Base-by-base conservation (phyloP, 257 asterid species). In the Solanum virginianum region DNA sequence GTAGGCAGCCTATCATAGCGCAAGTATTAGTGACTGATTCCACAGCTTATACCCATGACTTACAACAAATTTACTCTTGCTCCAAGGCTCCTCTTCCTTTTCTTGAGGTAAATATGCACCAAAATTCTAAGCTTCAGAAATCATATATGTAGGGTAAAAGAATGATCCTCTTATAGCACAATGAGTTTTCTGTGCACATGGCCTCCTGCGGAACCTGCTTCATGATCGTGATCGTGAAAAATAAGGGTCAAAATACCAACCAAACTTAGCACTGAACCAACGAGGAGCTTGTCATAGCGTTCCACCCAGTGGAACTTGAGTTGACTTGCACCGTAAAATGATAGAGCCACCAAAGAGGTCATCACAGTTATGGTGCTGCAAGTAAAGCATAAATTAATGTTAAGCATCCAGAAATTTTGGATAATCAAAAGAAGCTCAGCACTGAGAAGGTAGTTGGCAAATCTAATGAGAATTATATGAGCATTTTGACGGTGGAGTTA, bases 241-340 rank as follows among this genome's bases (percentile, higher is more conserved):
- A 97, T 68, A 68, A 97, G 98, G 83, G 98, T 97, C 92, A 97
- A 86, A 83, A 97, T 83, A 77, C 99, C 98, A 6, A 95, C 99
- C 60, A 95, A 84, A 89, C 98, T 94, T 20, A 95, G 91, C 55
- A 97, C 98, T 6, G 98, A 94, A 71, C 98, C 99, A 13, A 95
- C 98, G 22, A 95, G 98, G 88, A 97, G 97, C 91, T 95, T 95
- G 92, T 97, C 99, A 2, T 97, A 94, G 63, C 95, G 97, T 87
- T 96, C 98, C 84, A 94, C 97, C 98, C 97, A 96, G 85, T 95
- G 98, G 88, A 97, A 97, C 95, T 97, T 97, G 75, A 97, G 95
- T 93, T 95, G 98, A 88, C 98, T 97, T 57, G 99, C 98, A 84
- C 99, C 99, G 56, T 97, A 97, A 90, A 93, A 95, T 26, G 98